These are phyloP conservation scores for Vanderwaltozyma verrucispora DNA, from an alignment of 805 yeast species.

Conservation along the genomic window DNA sequence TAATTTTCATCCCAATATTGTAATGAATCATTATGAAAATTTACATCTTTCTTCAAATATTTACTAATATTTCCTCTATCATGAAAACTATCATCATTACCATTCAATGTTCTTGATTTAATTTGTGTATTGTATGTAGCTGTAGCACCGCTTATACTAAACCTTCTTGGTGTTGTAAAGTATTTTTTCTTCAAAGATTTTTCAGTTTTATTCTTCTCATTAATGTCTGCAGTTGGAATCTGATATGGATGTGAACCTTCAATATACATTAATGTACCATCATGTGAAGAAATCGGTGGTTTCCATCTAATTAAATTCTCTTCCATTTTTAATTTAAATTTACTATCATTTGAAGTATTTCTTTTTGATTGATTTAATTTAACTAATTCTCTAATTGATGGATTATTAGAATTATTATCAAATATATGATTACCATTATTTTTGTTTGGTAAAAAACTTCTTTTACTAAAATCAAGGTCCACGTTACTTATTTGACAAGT, in stretches of 20 bases:
- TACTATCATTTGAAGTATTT: conserved; percentile 7
- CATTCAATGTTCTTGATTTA: no score
- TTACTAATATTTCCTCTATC: not conserved
- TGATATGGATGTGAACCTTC: conserved; percentile 25
- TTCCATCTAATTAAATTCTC: conserved; percentile 22
- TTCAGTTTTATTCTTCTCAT: not conserved
- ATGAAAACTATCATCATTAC: no score
- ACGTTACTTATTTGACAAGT: not conserved
- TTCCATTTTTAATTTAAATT: conserved; percentile 19
- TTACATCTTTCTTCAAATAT: no score
- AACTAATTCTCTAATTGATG: conserved; percentile 20
- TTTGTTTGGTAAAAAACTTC: not conserved
- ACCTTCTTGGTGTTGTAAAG: not conserved
- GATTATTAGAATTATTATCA: conserved; percentile 3
- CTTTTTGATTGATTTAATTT: conserved; percentile 18
- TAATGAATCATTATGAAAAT: not conserved
- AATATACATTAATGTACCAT: conserved; percentile 17
- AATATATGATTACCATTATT: not conserved
- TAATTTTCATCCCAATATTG: not conserved
- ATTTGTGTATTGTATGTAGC: not conserved
- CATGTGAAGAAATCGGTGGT: conserved; percentile 17
- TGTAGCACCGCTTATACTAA: conserved; percentile 3
- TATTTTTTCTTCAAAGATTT: not conserved
- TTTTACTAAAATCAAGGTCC: not conserved
- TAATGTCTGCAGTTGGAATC: conserved; percentile 4